These are phyloP conservation scores for Lippia alba DNA, from an alignment of 305 asterid genomes.

Conservation along the genomic window DNA sequence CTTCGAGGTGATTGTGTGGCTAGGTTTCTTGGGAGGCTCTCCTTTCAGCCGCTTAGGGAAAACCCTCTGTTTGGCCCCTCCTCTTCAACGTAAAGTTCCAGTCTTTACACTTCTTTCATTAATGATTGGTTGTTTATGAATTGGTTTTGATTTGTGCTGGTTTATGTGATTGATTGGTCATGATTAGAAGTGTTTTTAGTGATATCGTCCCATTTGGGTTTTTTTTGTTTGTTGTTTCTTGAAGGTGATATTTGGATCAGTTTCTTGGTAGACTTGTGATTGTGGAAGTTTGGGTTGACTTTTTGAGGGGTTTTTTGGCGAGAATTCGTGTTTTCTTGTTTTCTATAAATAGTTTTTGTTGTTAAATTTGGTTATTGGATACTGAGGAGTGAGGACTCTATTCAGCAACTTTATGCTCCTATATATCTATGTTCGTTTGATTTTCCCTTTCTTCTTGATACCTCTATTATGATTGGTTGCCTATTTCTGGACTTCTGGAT, in stretches of 20 bases:
- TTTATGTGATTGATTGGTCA: constrained; percentile 24
- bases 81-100: constrained; percentile 64
- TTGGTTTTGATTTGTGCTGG: constrained; percentile 28
- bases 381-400: constrained; percentile 9
- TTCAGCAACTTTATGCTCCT: constrained; percentile 2
- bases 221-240: background rate
- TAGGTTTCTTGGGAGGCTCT: constrained; percentile 84
- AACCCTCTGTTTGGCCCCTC: constrained; percentile 98
- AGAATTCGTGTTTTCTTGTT: constrained; percentile 21
- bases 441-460: background rate
- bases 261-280: constrained; percentile 6
- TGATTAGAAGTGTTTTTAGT: background rate
- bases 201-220: background rate
- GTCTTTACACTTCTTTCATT: background rate
- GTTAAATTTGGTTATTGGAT: background rate
- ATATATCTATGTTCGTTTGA: background rate
- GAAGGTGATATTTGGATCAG: background rate
- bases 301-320: background rate
- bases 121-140: constrained; percentile 2
- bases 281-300: constrained; percentile 12
- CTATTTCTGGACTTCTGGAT: constrained; percentile 14
- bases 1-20: constrained; percentile 67
- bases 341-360: background rate
- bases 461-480: background rate
- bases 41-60: constrained; percentile 87